These are phyloP conservation scores for Staphylotrichum tortipilum DNA, from an alignment of 495 filamentous ascomycete species.

Conservation along the genomic window DNA sequence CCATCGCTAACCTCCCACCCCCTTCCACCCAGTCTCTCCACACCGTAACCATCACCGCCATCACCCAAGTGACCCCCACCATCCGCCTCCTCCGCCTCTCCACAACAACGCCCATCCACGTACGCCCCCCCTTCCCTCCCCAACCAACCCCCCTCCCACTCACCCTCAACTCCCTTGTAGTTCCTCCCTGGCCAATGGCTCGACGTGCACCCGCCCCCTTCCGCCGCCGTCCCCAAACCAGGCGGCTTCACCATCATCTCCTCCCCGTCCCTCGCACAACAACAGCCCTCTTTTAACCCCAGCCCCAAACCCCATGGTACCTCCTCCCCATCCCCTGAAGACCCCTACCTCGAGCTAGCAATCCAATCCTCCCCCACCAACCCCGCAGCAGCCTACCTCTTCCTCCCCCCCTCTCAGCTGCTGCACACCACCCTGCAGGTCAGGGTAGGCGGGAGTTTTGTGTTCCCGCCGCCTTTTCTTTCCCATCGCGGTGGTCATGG, in stretches of 20 bases:
- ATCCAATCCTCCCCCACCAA: conserved; percentile 21
- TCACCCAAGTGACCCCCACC: conserved; percentile 27
- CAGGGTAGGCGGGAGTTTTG: conserved; percentile 71
- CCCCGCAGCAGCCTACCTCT: conserved; percentile 63
- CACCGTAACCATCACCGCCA: conserved; percentile 25
- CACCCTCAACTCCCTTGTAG: conserved; percentile 21
- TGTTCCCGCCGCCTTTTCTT: conserved; percentile 61
- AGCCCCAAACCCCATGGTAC: not conserved
- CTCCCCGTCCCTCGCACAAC: conserved; percentile 46
- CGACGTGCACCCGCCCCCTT: conserved; percentile 65
- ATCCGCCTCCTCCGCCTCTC: conserved; percentile 34
- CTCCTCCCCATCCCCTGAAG: too few species aligned
- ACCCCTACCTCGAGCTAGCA: conserved; percentile 20
- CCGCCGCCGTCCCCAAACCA: conserved; percentile 55
- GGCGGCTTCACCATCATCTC: conserved; percentile 89
- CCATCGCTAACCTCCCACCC: not conserved
- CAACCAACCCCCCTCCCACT: not conserved
- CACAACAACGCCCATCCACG: conserved; percentile 6
- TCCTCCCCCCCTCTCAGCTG: conserved; percentile 37
- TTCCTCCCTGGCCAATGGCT: conserved; percentile 89
- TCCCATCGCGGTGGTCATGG: too few species aligned
- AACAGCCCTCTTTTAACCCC: too few species aligned
- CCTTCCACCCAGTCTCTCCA: conserved; percentile 31
- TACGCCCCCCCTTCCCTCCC: not conserved
- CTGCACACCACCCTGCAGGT: conserved; percentile 50